phyloP scores from a whole-genome alignment of 177 flowering plant species.

The Tripterygium wilfordii region DNA sequence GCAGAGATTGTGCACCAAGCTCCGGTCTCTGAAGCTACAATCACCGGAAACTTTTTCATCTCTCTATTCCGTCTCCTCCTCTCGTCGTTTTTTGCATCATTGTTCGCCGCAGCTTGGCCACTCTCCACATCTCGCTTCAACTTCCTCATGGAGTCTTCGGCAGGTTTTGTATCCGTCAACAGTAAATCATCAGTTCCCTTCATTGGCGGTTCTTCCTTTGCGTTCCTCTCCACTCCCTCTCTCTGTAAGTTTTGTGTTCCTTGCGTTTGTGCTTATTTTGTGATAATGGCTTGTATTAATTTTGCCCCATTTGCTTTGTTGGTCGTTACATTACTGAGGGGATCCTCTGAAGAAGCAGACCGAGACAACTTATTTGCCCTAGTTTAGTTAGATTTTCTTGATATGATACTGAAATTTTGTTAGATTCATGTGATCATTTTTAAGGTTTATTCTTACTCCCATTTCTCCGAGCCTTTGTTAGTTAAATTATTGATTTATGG shows the following conservation, averaged over 20 bases:
- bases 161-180: too few relatives aligned
- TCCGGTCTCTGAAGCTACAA: conserved; percentile 28
- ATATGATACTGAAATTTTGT: too few relatives aligned
- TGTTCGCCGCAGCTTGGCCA: conserved; percentile 3
- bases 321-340: too few relatives aligned
- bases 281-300: conserved; percentile 7
- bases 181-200: conserved; percentile 8
- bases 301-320: background rate
- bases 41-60: conserved; percentile 9
- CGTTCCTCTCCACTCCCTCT: conserved; percentile 18
- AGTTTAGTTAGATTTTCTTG: too few relatives aligned
- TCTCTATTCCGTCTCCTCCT: background rate
- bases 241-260: conserved; percentile 24
- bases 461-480: too few relatives aligned
- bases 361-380: too few relatives aligned
- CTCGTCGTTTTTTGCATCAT: conserved; percentile 23
- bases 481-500: too few relatives aligned
- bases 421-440: too few relatives aligned
- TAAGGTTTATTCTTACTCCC: too few relatives aligned
- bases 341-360: too few relatives aligned
- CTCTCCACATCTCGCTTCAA: conserved; percentile 2
- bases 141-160: conserved; percentile 8
- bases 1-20: conserved; percentile 52
- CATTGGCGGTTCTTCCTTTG: conserved; percentile 2
- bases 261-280: background rate